Evolutionary conservation across 1,139 yeast species (phyloP), one percentile per base, ranked within the genome.

Genomic region (Sugiyamaella grinbergsii): DNA sequence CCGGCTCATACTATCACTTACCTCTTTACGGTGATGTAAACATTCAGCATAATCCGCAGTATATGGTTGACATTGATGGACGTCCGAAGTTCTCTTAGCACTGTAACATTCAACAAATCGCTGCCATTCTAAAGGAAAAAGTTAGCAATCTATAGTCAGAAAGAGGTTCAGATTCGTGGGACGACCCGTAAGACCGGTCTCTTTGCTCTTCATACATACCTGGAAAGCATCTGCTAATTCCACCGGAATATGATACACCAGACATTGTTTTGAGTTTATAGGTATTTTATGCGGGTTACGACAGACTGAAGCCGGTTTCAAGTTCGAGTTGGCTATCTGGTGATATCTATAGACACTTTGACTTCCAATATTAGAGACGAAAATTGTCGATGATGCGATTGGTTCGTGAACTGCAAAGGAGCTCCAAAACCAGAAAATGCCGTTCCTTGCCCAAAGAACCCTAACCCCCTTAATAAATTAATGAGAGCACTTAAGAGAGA

Each of bases 31-130:
- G 62, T 76, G 80, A 61, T 73, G 78, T 43, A 76, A 68, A 58
- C 80, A 76, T 63, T 76, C 80, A 49, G 69, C 64, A 66, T 76
- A 77, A 61, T 76, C 80, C 49, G 71, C 78, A 29, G 72, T 71
- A 47, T 66, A 63, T 22, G 73, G 71, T 40, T 62, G 63, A 63
- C 80, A 77, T 53, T 71, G 61, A 42, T 58, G 57, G 19, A 69
- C 68, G 49, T 65, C 65, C 36, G 64, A 61, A 3, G 76, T 72
- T 28, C 65, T 62, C 42, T 66, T 68, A 41, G 73, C 69, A 18
- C 78, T 70, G 63, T 70, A 71, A 64, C 79, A 75, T 57, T 74
- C 76, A 57, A 74, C 65, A 57, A 73, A 74, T 53, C 69, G 68
- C 58, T 73, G 77, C 74, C 74, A 72, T 62, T 71, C 74, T 69